A percentile compares a stretch with the other conserved stretches of the same genome.
Evolutionary conservation across 148 eudicot genomes (phyloP).

Genomic region (Cornus suecica): DNA sequence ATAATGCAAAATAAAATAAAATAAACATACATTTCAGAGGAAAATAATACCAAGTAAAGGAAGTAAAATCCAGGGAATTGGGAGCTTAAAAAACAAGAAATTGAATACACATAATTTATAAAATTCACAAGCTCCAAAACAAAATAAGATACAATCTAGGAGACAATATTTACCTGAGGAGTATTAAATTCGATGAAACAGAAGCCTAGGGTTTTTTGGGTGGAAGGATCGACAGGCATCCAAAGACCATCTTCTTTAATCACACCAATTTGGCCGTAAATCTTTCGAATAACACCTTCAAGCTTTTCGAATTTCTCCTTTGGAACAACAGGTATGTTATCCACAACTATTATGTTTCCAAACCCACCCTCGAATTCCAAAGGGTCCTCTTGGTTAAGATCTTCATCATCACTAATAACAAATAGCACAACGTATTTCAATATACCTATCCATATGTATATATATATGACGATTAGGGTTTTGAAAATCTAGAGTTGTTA

Average conservation of each 20-base stretch:
- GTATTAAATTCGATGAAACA: slow-evolving; percentile 84
- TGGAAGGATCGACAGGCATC: slow-evolving; percentile 72
- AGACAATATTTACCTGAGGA: slow-evolving; percentile 59
- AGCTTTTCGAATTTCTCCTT: slow-evolving; percentile 80
- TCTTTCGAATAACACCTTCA: slow-evolving; percentile 71
- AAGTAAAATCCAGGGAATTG: no score
- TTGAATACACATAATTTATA: neutral
- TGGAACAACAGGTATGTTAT: slow-evolving; percentile 75
- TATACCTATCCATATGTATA: no score
- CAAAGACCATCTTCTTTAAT: slow-evolving; percentile 76
- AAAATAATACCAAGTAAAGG: no score
- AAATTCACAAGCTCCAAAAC: neutral
- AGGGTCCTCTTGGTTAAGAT: slow-evolving; percentile 47
- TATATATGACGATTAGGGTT: neutral
- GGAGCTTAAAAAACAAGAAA: neutral
- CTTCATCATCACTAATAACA: slow-evolving; percentile 54
- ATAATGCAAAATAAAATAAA: no score
- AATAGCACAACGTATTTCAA: neutral
- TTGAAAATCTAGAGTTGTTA: neutral
- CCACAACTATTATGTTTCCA: slow-evolving; percentile 68
- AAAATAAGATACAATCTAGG: no score
- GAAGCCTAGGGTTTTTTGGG: slow-evolving; percentile 65
- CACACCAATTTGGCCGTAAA: slow-evolving; percentile 65
- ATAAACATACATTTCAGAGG: no score
- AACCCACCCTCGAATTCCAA: slow-evolving; percentile 65